Percentiles rank a stretch among this genome's conserved stretches.
Conservation (phyloP, 2,329 filamentous ascomycete genomes). For the Beauveria brongniartii region DNA sequence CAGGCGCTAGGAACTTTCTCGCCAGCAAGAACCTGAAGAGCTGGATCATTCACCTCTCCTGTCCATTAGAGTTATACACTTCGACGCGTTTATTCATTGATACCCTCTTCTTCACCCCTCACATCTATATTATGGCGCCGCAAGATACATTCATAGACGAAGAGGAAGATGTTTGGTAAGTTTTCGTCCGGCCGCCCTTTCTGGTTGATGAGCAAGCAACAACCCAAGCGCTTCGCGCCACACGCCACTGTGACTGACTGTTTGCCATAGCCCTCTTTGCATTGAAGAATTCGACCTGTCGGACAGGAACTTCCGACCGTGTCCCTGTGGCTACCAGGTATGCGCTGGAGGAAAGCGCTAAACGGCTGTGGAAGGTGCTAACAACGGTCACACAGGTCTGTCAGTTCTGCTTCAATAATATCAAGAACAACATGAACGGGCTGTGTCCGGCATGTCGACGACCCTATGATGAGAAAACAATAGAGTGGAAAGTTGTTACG, state of each 20-base stretch:
- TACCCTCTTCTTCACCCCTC: slow-evolving; percentile 16
- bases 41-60: slow-evolving; percentile 14
- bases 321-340: slow-evolving; percentile 97
- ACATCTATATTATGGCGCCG: slow-evolving; percentile 47
- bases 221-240: slow-evolving; percentile 12
- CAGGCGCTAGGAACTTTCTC: slow-evolving; percentile 7
- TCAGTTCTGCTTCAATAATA: slow-evolving; percentile 99
- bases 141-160: slow-evolving; percentile 66
- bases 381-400: slow-evolving; percentile 63
- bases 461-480: slow-evolving; percentile 93
- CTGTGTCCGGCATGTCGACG: slow-evolving; percentile 95
- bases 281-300: slow-evolving; percentile 98
- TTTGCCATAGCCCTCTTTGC: slow-evolving; percentile 71
- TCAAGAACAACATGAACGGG: slow-evolving; percentile 96
- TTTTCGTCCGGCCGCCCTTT: slow-evolving; percentile 4
- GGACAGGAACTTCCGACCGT: slow-evolving; percentile 93
- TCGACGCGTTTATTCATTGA: slow-evolving; percentile 15
- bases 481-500: slow-evolving; percentile 93
- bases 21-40: slow-evolving; percentile 3
- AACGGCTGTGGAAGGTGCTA: not conserved
- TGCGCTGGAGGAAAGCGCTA: slow-evolving; percentile 17
- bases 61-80: slow-evolving; percentile 15
- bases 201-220: not conserved
- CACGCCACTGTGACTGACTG: slow-evolving; percentile 15
- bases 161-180: slow-evolving; percentile 62